Conservation (phyloP, 2,329 filamentous ascomycete genomes). For the Fusarium veterinarium region DNA sequence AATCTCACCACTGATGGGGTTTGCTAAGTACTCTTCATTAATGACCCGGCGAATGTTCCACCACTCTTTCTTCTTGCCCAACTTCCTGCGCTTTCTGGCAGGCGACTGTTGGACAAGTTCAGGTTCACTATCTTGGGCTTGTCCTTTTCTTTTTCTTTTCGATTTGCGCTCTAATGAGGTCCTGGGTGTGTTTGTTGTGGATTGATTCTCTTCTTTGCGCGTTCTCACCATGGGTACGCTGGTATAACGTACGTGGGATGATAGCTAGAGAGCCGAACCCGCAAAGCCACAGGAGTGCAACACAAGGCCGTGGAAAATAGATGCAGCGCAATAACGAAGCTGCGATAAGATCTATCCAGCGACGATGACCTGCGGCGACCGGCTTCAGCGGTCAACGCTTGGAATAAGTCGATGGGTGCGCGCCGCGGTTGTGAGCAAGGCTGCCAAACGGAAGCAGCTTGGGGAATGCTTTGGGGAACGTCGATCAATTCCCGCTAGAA, state of each 20-base stretch:
- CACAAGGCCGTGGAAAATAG: slow-evolving; percentile 6
- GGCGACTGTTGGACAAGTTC: slow-evolving; percentile 1
- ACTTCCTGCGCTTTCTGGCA: slow-evolving; percentile 19
- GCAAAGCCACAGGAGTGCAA: slow-evolving; percentile 7
- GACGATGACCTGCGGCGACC: slow-evolving; percentile 40
- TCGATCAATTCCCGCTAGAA: slow-evolving; percentile 40
- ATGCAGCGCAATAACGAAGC: slow-evolving; percentile 8
- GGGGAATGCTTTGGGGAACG: slow-evolving; percentile 34
- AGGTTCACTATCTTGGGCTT: slow-evolving; percentile 1
- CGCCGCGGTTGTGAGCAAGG: slow-evolving; percentile 42
- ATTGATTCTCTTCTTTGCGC: slow-evolving; percentile 38
- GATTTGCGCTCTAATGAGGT: slow-evolving; percentile 35
- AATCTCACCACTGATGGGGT: slow-evolving; percentile 24
- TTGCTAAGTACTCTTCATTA: slow-evolving; percentile 43
- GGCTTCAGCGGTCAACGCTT: slow-evolving; percentile 47
- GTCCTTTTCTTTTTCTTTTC: slow-evolving; percentile 20
- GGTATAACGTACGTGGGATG: slow-evolving; percentile 18
- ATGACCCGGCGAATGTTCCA: slow-evolving; percentile 51
- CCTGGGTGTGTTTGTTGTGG: slow-evolving; percentile 34
- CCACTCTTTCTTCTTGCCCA: slow-evolving; percentile 41
- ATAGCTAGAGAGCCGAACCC: slow-evolving; percentile 6
- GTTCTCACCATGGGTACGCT: slow-evolving; percentile 49
- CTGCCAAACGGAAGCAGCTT: slow-evolving; percentile 37
- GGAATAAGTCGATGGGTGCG: slow-evolving; percentile 49
- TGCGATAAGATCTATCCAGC: slow-evolving; percentile 18